Evolutionary conservation across 2,329 filamentous ascomycete species (phyloP).

Genomic region (Metarhizium robertsii): DNA sequence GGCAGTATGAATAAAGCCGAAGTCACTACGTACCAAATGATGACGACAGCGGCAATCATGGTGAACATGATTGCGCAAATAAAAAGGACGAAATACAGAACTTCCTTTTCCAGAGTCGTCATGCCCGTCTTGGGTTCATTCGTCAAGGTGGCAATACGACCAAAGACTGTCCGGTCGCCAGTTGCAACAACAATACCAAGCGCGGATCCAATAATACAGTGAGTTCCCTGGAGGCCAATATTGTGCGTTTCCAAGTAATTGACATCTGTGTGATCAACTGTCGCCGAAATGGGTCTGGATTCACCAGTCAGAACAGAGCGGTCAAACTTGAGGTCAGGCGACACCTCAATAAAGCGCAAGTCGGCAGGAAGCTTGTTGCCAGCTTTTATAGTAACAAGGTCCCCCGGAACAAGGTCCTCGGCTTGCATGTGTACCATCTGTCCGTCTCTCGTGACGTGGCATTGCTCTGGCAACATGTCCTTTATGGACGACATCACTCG

Average conservation of each 20-base stretch:
- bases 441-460: slow-evolving; percentile 54
- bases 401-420: slow-evolving; percentile 60
- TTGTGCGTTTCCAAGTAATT: slow-evolving; percentile 71
- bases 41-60: slow-evolving; percentile 55
- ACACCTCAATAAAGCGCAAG: slow-evolving; percentile 59
- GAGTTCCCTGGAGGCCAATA: slow-evolving; percentile 71
- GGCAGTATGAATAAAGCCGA: neutral
- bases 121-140: slow-evolving; percentile 58
- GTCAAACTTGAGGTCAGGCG: slow-evolving; percentile 63
- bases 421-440: slow-evolving; percentile 38
- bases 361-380: slow-evolving; percentile 70
- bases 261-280: slow-evolving; percentile 56
- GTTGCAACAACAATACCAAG: slow-evolving; percentile 62
- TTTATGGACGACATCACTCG: slow-evolving; percentile 73
- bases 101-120: slow-evolving; percentile 63
- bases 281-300: slow-evolving; percentile 53
- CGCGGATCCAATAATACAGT: slow-evolving; percentile 61
- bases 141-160: slow-evolving; percentile 63
- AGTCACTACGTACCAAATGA: slow-evolving; percentile 46
- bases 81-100: slow-evolving; percentile 61
- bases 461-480: slow-evolving; percentile 69
- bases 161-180: slow-evolving; percentile 66
- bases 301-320: slow-evolving; percentile 63
- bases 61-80: slow-evolving; percentile 59
- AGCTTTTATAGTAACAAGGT: slow-evolving; percentile 57